Base-by-base conservation (phyloP, 2,329 filamentous ascomycete genomes). In the Onygenales sp. region DNA sequence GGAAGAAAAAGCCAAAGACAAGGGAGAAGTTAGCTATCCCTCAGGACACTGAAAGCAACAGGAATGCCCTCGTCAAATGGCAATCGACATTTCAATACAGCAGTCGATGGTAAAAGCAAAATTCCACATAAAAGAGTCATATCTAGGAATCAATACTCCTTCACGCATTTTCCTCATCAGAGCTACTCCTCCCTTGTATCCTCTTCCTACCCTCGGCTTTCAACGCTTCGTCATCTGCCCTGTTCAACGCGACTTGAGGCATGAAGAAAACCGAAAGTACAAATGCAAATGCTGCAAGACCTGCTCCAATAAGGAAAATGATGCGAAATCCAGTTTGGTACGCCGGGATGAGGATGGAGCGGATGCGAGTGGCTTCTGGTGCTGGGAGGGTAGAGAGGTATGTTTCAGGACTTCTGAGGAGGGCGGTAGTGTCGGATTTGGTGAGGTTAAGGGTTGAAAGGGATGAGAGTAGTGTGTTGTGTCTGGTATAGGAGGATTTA, bases 241-340 rank as follows among this genome's bases (percentile, higher is more conserved):
- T 51, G 13, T 56, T 51, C n/a, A 70, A 36, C 4, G 47, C 50
- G 14, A 69, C 56, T 52, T 73, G 70, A 10, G 70, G 70, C 62
- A 74, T 71, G 17, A 73, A 56, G 14, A 58, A 59, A 31, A 60
- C 51, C 8, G 68, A 64, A 32, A 73, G 44, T 10, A 66, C 49
- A 36, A 69, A 68, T 0, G 70, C 68, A 1, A 69, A 21, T 0
- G 64, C 64, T 2, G 70, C 65, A 33, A 74, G 56, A 2, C 61
- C 59, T 0, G 71, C 68, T 2, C 66, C 65, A 9, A 72, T 61
- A 3, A 71, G 55, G 54, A 74, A 74, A 4, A 74, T 67, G 32
- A 69, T 67, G 9, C 65, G 62, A 55, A 74, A 74, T 0, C 68
- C 71, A 8, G 61, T 59, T 34, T 63, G 61, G 53, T 74, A 74